phyloP scores from a whole-genome alignment of 768 basidiomycete genomes.

The Tricholomella constricta region DNA sequence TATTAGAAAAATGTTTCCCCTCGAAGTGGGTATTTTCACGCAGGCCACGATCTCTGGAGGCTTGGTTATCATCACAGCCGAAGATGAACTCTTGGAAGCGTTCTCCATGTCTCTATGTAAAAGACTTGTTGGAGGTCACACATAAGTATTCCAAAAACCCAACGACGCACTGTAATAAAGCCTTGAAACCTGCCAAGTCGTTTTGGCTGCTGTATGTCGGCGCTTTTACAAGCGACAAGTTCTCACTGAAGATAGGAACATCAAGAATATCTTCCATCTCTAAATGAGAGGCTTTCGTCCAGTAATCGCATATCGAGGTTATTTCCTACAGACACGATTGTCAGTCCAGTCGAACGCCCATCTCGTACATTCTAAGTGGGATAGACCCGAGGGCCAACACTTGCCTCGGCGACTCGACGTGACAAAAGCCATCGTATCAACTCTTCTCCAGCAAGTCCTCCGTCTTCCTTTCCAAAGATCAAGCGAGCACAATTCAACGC shows the following conservation, averaged over 20 bases:
- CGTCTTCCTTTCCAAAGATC: constrained; percentile 38
- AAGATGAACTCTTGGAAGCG: constrained; percentile 19
- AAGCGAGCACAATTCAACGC: constrained; percentile 64
- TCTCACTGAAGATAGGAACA: constrained; percentile 49
- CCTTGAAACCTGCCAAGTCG: constrained; percentile 23
- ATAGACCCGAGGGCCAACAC: not conserved
- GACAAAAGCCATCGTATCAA: constrained; percentile 36
- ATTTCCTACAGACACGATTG: constrained; percentile 44
- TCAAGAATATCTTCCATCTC: constrained; percentile 55
- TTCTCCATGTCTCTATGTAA: constrained; percentile 31
- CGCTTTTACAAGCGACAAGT: constrained; percentile 30
- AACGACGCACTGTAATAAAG: constrained; percentile 30
- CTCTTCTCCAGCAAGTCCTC: constrained; percentile 27
- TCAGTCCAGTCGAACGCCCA: not conserved
- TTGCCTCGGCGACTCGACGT: constrained; percentile 38
- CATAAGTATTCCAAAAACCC: constrained; percentile 23
- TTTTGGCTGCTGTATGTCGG: constrained; percentile 40
- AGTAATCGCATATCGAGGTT: constrained; percentile 54
- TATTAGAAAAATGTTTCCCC: constrained; percentile 49
- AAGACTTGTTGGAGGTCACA: not conserved
- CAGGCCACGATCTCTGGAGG: constrained; percentile 71
- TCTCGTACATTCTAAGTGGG: too few species aligned
- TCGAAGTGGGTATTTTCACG: constrained; percentile 35
- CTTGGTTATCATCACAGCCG: constrained; percentile 61
- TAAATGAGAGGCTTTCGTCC: constrained; percentile 55